Evolutionary conservation across 2,329 filamentous ascomycete species (phyloP), one percentile per base, ranked within the genome.

Genomic region (Verticillium zaregamsianum): DNA sequence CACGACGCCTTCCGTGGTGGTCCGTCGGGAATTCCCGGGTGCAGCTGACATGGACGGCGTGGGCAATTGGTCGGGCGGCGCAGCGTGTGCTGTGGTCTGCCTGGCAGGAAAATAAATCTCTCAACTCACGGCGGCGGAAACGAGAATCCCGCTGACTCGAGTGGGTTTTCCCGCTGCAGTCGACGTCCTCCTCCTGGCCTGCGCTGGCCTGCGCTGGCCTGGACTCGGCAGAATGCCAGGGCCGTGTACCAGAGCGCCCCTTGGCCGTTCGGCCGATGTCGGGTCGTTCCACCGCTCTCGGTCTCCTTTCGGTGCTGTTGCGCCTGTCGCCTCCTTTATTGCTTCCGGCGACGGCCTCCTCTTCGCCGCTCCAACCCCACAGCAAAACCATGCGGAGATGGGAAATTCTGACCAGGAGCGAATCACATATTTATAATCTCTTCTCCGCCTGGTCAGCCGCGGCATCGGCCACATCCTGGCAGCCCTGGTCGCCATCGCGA

Each of bases 91-190:
- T 2, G 15, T 45, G 39, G 5, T 7, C 23, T 37, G 56, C 15
- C 37, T 25, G 15, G 57, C 37, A 40, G 35, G 25, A 58, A 58
- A 58, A 58, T 58, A 28, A 28, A 28, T 28, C 32, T 58, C 56
- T 37, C 56, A 58, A 39, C 15, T 39, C 56, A 9, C 32, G 12
- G 11, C 23, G 23, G 37, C 23, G 57, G 33, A 58, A n/a, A 35
- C 28, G 55, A 20, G n/a, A n/a, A 23, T 40, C 25, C 39, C 57
- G 37, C 63, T 62, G 64, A 65, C 64, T 65, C 59, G 54, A 63
- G 61, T 63, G 59, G 64, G 54, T 55, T 62, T 62, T 35, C 32
- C 57, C 33, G 20, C 40, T 35, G 37, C 28, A n/a, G 55, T 39
- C 58, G 52, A 9, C 45, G 61, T 17, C 40, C 40, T 12, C 31